A percentile compares a stretch with the other conserved stretches of the same genome.
These are phyloP conservation scores for Elongisporangium prolatum DNA, from an alignment of 352 stramenopile genomes.

Conservation along the genomic window DNA sequence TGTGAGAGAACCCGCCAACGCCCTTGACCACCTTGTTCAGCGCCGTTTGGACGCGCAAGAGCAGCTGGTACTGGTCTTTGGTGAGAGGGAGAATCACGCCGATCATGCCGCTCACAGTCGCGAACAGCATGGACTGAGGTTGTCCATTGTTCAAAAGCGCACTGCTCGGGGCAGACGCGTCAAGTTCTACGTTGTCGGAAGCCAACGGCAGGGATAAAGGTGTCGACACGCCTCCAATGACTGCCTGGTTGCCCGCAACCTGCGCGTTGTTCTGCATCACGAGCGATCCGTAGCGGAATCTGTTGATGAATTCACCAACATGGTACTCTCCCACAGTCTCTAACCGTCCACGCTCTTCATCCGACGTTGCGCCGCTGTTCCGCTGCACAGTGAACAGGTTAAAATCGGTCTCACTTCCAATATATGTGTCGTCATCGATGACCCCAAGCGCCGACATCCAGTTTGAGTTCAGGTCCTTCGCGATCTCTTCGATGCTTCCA, in stretches of 20 bases:
- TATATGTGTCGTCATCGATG: constrained; percentile 92
- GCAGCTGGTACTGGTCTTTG: constrained; percentile 90
- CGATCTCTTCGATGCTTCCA: constrained; percentile 93
- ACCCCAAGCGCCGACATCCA: constrained; percentile 95
- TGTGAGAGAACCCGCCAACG: constrained; percentile 91
- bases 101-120: constrained; percentile 95
- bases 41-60: constrained; percentile 86
- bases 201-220: not conserved
- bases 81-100: constrained; percentile 90
- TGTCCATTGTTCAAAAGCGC: constrained; percentile 2
- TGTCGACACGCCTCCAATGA: not conserved
- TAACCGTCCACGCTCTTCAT: constrained; percentile 91
- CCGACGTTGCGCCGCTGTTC: constrained; percentile 89
- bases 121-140: constrained; percentile 88
- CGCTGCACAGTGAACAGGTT: constrained; percentile 94
- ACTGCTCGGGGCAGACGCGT: constrained; percentile 5
- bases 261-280: constrained; percentile 88
- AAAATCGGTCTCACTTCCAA: constrained; percentile 94
- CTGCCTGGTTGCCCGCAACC: not conserved
- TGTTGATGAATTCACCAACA: constrained; percentile 95
- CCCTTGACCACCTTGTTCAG: constrained; percentile 88
- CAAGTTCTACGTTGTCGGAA: not conserved
- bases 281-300: constrained; percentile 92
- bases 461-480: constrained; percentile 95
- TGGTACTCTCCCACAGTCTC: constrained; percentile 94